Percentiles rank a stretch among this genome's conserved stretches.
phyloP scores from a whole-genome alignment of 495 filamentous ascomycete genomes.

The Tuber microsphaerosporum region DNA sequence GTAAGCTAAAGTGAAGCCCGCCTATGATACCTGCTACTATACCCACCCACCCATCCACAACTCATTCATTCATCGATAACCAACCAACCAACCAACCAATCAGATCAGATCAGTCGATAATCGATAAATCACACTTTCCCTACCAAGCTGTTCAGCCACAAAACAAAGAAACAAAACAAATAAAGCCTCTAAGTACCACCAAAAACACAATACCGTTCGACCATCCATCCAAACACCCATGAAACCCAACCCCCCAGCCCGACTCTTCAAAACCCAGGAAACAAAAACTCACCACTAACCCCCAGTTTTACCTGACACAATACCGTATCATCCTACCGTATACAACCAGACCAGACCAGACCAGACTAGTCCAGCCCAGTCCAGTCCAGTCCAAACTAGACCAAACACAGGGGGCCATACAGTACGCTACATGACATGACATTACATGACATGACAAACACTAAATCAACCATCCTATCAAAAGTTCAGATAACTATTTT shows the following conservation, averaged over 20 bases:
- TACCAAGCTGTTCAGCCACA: neutral
- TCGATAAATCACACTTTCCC: neutral
- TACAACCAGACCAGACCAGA: neutral
- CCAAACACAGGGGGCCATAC: neutral
- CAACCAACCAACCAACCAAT: neutral
- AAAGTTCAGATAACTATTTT: neutral
- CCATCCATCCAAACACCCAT: neutral
- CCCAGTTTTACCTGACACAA: neutral
- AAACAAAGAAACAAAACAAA: neutral
- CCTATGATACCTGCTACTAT: neutral
- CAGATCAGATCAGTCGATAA: neutral
- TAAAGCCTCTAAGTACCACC: neutral
- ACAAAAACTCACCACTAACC: neutral
- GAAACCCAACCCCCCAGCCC: neutral
- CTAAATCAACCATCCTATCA: neutral
- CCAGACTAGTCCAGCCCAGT: neutral
- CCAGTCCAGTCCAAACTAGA: neutral
- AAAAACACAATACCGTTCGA: neutral
- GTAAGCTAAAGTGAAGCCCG: neutral
- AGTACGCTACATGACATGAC: constrained; percentile 2
- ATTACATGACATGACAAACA: neutral
- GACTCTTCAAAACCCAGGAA: neutral
- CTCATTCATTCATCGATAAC: neutral
- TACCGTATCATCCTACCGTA: neutral
- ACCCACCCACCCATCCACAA: neutral